Base-by-base conservation (phyloP, 805 yeast species). In the Zygosaccharomyces bisporus region DNA sequence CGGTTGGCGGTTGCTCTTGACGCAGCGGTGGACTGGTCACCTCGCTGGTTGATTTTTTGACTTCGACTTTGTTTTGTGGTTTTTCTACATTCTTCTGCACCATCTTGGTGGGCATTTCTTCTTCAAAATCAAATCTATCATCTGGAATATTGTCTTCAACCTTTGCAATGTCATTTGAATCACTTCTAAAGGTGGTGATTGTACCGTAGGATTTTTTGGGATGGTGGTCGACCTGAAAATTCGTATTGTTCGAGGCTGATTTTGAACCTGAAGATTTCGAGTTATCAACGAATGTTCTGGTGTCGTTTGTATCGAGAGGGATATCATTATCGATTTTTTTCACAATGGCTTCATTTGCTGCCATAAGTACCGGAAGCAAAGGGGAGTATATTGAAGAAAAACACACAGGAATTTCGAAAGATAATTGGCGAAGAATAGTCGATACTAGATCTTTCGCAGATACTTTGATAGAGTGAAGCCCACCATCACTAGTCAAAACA, bases 141-240 rank as follows among this genome's bases (percentile, higher is more conserved):
- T 27, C 40, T 19, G 37, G 18, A 13, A 30, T 36, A 29, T 36
- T 19, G 18, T 13, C 30, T 13, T 25, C 23, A 21, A 32, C 41
- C 18, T 52, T 51, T 31, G 54, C 53, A 13, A 56, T 27, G 43
- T 61, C 66, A 42, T 61, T 59, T 2, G 39, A 45, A 48, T 56
- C 42, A 45, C 66, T 62, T 47, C 66, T 54, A 35, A 59, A 60
- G 1, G 66, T 62, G 7, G 65, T 61, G 18, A 60, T 59, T 13
- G 64, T 61, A 7, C 61, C 61, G 46, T 54, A 59, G 7, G 66
- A 60, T 39, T 48, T 52, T n/a, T 51, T 44, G 33, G 51, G 57
- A 34, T 50, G 53, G 24, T 49, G 52, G 5, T 39, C 39, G 16
- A 43, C 35, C 23, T 23, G 47, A 29, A 39, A 39, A n/a, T 16